Percentiles rank a stretch among this genome's conserved stretches.
Evolutionary conservation across 108 stramenopile genomes (phyloP).

Genomic region (Epipyxis sp.): DNA sequence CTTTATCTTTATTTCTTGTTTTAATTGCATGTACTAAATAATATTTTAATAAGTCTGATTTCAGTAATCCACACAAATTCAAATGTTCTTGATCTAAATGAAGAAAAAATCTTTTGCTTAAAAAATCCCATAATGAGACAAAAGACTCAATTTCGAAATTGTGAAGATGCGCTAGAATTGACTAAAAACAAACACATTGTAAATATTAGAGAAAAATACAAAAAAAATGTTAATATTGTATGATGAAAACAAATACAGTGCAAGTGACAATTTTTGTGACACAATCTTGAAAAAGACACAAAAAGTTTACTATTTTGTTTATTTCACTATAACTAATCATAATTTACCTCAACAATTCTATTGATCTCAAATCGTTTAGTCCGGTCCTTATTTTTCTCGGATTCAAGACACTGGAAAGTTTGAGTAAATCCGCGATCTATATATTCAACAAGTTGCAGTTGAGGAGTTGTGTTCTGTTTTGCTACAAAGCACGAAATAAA

Average conservation of each 20-base stretch:
- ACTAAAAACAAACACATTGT: neutral
- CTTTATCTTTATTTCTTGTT: neutral
- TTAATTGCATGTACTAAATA: slow-evolving; percentile 23
- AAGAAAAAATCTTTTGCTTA: slow-evolving; percentile 24
- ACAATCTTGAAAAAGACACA: neutral
- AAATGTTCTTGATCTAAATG: slow-evolving; percentile 30
- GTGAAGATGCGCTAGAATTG: neutral
- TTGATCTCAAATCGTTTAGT: slow-evolving; percentile 13
- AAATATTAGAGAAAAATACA: neutral
- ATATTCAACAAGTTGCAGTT: neutral
- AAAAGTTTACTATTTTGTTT: neutral
- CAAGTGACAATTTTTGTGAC: neutral
- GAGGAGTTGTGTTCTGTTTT: neutral
- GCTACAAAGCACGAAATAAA: neutral
- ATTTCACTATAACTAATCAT: neutral
- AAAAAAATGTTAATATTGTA: neutral
- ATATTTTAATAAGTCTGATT: slow-evolving; percentile 32
- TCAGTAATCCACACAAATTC: neutral
- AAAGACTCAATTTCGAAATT: slow-evolving; percentile 23
- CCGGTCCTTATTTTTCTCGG: slow-evolving; percentile 7
- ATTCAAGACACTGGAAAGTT: slow-evolving; percentile 11
- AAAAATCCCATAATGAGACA: slow-evolving; percentile 15
- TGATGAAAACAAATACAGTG: neutral
- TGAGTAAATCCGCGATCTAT: slow-evolving; percentile 27
- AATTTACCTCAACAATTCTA: slow-evolving; percentile 24